Percentiles rank a stretch among this genome's conserved stretches.
These are phyloP conservation scores for Fusarium humuli DNA, from an alignment of 2,329 filamentous ascomycete species.

Conservation along the genomic window DNA sequence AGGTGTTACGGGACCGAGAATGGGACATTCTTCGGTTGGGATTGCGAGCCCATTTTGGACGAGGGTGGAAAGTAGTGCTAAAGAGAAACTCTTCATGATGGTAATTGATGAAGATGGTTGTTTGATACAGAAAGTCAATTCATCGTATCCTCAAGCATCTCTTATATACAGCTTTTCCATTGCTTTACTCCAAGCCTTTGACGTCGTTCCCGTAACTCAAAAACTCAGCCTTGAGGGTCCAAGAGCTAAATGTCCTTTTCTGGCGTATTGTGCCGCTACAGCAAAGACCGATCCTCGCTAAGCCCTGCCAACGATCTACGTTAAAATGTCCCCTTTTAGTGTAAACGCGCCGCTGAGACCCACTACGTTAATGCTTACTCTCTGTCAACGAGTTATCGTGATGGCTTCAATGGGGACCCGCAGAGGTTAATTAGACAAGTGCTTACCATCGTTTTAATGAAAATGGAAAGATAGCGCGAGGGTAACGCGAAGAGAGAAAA, in stretches of 20 bases:
- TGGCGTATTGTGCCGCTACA: background rate
- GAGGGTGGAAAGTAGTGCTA: background rate
- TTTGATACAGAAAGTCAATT: background rate
- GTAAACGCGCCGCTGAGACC: background rate
- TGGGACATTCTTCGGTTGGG: background rate
- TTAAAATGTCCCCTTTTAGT: background rate
- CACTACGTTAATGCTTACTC: background rate
- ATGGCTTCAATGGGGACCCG: background rate
- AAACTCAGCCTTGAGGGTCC: background rate
- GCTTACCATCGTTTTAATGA: background rate
- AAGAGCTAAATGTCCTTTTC: background rate
- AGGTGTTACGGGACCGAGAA: slow-evolving; percentile 37
- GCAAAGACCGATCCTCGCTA: background rate
- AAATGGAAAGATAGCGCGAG: background rate
- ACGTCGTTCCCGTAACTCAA: background rate
- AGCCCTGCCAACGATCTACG: background rate
- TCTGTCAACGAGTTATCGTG: background rate
- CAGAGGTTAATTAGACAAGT: background rate
- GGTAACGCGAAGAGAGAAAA: background rate
- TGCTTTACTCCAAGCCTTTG: too few species aligned
- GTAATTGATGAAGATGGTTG: background rate
- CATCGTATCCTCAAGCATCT: too few species aligned
- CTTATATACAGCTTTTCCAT: too few species aligned
- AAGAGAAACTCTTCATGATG: background rate
- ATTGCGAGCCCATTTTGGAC: background rate